Percentiles rank a stretch among this genome's conserved stretches.
Evolutionary conservation across 176 grass and related monocot genomes (phyloP).

Genomic region (Panicum miliaceum): DNA sequence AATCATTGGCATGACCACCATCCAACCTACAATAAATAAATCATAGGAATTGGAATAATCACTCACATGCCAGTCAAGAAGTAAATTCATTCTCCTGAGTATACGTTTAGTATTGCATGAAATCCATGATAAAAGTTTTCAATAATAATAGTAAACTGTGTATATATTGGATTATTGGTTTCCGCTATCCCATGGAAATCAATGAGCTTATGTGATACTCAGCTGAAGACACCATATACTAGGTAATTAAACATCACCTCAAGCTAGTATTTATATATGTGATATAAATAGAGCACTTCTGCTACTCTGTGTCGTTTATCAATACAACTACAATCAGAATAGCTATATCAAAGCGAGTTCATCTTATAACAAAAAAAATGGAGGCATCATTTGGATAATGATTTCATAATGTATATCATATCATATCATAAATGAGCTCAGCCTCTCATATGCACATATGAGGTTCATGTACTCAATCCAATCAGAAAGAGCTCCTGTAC

Average conservation of each 20-base stretch:
- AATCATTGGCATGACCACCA: slow-evolving; percentile 34
- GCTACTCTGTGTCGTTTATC: background rate
- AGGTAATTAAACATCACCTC: background rate
- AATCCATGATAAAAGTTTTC: background rate
- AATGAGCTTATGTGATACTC: background rate
- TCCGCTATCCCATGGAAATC: background rate
- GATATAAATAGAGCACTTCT: background rate
- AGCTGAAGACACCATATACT: background rate
- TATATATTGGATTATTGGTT: background rate
- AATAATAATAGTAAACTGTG: background rate
- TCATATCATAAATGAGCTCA: background rate
- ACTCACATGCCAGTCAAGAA: background rate
- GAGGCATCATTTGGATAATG: background rate
- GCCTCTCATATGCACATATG: background rate
- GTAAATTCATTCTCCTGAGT: background rate
- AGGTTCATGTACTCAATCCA: background rate
- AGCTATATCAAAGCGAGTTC: background rate
- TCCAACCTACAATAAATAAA: slow-evolving; percentile 46
- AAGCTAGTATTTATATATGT: background rate
- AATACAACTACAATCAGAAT: background rate
- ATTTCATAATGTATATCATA: background rate
- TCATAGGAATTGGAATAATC: background rate
- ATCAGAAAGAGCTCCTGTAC: background rate
- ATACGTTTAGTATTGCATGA: background rate
- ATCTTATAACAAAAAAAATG: background rate